Evolutionary conservation across 129 eudicot genomes (phyloP).

Genomic region (Rutidosis leptorrhynchoides): DNA sequence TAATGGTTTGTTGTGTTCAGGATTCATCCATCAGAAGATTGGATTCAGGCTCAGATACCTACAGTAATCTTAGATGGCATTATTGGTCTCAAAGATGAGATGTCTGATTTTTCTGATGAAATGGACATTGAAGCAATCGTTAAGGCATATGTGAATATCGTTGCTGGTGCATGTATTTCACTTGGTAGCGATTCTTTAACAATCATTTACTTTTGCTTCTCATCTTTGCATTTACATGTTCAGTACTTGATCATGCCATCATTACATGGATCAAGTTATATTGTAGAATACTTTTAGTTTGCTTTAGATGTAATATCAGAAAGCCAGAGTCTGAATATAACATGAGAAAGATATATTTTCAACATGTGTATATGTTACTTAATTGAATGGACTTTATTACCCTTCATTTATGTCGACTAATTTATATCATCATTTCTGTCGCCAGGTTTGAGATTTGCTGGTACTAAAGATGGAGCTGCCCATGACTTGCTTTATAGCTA

Average conservation of each 20-base stretch:
- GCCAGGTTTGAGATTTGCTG: conserved; percentile 90
- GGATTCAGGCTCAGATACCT: conserved; percentile 88
- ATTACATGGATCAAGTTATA: neutral
- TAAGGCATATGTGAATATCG: conserved; percentile 83
- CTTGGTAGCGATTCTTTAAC: conserved; percentile 55
- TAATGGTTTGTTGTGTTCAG: conserved; percentile 37
- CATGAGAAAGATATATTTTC: neutral
- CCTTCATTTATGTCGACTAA: conserved; percentile 4
- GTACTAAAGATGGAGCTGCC: conserved; percentile 76
- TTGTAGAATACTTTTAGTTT: neutral
- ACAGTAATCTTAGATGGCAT: conserved; percentile 64
- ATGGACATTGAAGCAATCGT: conserved; percentile 74
- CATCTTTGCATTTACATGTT: conserved; percentile 6
- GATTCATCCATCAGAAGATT: conserved; percentile 75
- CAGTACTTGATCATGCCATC: conserved; percentile 7
- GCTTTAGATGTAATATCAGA: neutral
- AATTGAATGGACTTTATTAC: neutral
- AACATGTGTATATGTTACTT: neutral
- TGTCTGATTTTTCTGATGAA: conserved; percentile 58
- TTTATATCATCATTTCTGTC: conserved; percentile 8
- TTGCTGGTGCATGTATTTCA: conserved; percentile 87
- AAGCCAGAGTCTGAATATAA: neutral
- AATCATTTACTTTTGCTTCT: conserved; percentile 1
- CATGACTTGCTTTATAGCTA: conserved; percentile 79
- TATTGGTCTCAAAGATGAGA: conserved; percentile 54